Evolutionary conservation across 208 protist genomes (phyloP), one percentile per base, ranked within the genome.

Genomic region (Leishmania amazonensis): DNA sequence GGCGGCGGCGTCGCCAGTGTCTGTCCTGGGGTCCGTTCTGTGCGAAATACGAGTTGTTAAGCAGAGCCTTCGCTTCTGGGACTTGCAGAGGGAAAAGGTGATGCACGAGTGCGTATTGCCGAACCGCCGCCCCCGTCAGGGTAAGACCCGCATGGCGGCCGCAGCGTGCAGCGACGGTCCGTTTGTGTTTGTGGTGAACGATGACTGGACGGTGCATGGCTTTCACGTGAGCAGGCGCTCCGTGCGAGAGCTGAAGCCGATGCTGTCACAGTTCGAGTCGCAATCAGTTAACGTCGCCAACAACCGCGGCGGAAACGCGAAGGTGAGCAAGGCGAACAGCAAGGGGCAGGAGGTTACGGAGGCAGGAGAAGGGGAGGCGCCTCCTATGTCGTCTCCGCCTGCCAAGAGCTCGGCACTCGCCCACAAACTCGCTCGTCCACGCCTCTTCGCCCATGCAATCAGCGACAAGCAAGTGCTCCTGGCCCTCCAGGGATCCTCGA

Each of bases 111-210:
- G 87, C 24, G 40, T 45, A 2, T 60, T 95, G 67, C 81, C 83
- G 6, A 90, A 87, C n/a, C 83, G 83, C 45, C 83, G 71, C 64
- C 81, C 75, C 24, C 83, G 83, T 9, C 81, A 88, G 51, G 79
- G 85, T 40, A 90, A 85, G 67, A 42, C 40, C 28, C 83, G 88
- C 57, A 28, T 31, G 31, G 81, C 83, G 47, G 49, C 28, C 31
- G 75, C 76, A 54, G 81, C 86, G 17, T 81, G 81, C 80, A 85
- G 89, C 82, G 74, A 84, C 11, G 91, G 93, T 1, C 88, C 91
- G 65, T 96, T 96, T 87, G 82, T 85, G 71, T 90, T 97, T 76
- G 81, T 94, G 3, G 81, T 86, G 15, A 90, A 94, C 77, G 76
- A 92, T 49, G 91, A 96, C 79, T 92, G 85, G 53, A 90, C 91